Conservation (phyloP, 495 filamentous ascomycete species). For the Jackrogersella multiformis region DNA sequence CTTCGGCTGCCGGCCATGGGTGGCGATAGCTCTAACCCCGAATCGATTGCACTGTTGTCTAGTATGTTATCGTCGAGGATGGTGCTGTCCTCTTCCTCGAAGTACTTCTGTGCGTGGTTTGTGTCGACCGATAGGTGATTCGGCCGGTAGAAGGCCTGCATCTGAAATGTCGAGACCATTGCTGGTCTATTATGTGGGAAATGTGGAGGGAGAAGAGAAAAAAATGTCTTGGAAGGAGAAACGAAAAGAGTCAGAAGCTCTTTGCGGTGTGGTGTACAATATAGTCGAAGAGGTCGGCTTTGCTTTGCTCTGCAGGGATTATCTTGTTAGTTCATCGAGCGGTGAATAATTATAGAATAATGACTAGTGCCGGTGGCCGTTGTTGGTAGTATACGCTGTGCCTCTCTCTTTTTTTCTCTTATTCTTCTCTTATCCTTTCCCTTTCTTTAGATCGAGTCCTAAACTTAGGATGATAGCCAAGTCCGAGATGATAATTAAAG, state of each 20-base stretch:
- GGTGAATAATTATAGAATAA: conserved; percentile 36
- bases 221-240: conserved; percentile 22
- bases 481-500: conserved; percentile 41
- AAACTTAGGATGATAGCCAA: conserved; percentile 24
- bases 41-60: conserved; percentile 70
- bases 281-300: conserved; percentile 42
- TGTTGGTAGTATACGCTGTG: conserved; percentile 14
- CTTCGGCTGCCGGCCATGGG: conserved; percentile 71
- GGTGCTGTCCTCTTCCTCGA: conserved; percentile 82
- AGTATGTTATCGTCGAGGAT: conserved; percentile 88
- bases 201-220: conserved; percentile 9
- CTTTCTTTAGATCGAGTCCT: conserved; percentile 28
- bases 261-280: conserved; percentile 31
- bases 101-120: conserved; percentile 64
- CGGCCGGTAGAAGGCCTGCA: conserved; percentile 70
- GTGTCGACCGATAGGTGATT: conserved; percentile 70
- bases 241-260: conserved; percentile 33
- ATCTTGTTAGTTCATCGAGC: conserved; percentile 50
- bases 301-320: conserved; percentile 38
- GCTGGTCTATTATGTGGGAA: conserved; percentile 38
- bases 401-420: conserved; percentile 30
- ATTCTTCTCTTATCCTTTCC: conserved; percentile 22
- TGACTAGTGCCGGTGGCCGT: conserved; percentile 21
- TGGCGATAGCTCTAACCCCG: conserved; percentile 74
- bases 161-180: conserved; percentile 63